Evolutionary conservation across 371 early-diverging fungal genomes (phyloP).

Genomic region (Gilbertella persicaria): DNA sequence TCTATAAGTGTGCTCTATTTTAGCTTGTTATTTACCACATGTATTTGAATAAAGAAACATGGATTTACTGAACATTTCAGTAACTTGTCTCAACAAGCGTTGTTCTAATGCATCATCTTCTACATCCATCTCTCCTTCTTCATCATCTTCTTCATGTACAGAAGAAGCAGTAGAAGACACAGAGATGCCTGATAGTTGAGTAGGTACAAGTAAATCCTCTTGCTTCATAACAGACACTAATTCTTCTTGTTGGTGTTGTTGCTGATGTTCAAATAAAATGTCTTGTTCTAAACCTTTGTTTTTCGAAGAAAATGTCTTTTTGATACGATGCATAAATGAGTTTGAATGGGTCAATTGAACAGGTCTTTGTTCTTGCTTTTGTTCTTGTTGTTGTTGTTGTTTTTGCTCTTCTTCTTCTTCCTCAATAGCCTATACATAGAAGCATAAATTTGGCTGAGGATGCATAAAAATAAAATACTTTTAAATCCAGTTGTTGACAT

Average conservation of each 20-base stretch:
- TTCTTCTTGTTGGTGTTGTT: slow-evolving; percentile 2
- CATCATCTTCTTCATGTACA: slow-evolving; percentile 18
- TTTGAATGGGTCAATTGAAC: slow-evolving; percentile 22
- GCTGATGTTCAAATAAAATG: background rate
- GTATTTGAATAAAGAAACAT: slow-evolving; percentile 68
- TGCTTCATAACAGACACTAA: background rate
- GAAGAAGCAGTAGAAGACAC: slow-evolving; percentile 13
- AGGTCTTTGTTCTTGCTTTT: slow-evolving; percentile 16
- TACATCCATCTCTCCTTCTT: slow-evolving; percentile 10
- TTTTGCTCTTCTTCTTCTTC: slow-evolving; percentile 15
- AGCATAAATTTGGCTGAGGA: background rate
- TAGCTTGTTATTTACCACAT: slow-evolving; percentile 40
- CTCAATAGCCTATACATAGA: background rate
- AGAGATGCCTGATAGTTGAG: slow-evolving; percentile 12
- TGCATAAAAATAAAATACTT: slow-evolving; percentile 8
- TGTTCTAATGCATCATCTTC: slow-evolving; percentile 52
- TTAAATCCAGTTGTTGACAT: slow-evolving; percentile 24
- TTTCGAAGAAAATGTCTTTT: slow-evolving; percentile 25
- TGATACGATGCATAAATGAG: slow-evolving; percentile 32
- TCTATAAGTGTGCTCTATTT: background rate
- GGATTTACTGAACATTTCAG: slow-evolving; percentile 59
- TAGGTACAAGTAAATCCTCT: slow-evolving; percentile 14
- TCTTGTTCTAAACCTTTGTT: slow-evolving; percentile 4
- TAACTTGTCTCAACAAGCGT: slow-evolving; percentile 65
- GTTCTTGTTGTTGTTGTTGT: background rate